Evolutionary conservation across 768 basidiomycete genomes (phyloP), one percentile per base, ranked within the genome.

Genomic region (Tephrocybe rancida): DNA sequence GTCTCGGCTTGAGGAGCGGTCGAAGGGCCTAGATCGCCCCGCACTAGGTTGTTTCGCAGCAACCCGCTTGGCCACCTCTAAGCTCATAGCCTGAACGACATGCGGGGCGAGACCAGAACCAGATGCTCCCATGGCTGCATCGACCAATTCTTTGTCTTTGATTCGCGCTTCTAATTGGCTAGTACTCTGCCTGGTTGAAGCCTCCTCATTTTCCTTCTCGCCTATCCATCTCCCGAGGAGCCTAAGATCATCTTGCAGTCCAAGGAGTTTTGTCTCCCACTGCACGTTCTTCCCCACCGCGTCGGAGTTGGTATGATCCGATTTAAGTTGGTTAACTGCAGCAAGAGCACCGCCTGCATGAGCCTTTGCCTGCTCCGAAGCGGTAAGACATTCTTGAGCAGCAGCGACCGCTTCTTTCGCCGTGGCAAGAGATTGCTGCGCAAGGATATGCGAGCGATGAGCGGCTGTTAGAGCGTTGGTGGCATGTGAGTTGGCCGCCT

Each of bases 361-460:
- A 3, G 26, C 51, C 35, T 64, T 64, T 2, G 69, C 61, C 11
- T 63, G 44, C 34, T 69, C 63, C 1, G 68, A 64, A 9, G 58
- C 57, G 2, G 8, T 37, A 4, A 73, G 48, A 43, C 61, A 64
- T 8, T 67, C 64, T 44, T 67, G 54, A 2, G 73, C 60, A 13
- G 68, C 66, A 21, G 44, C 44, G 25, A 70, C 48, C 2, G 70
- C 64, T 26, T 67, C 65, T 41, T 64, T 64, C 3, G 68, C 70
- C 2, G 62, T 50, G 0, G 50, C 50, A 2, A 72, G 27, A 6
- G 70, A 68, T 48, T 69, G 67, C 54, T 72, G 63, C 4, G 73
- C 68, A 34, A 68, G 61, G 10, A 54, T 52, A 22, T 64, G 58
- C 1, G 67, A 69, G 50, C 56, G 58, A 32, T 68, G 65, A 5